Conservation (phyloP, 1,139 yeast genomes). For the Debaryomyces fabryi region DNA sequence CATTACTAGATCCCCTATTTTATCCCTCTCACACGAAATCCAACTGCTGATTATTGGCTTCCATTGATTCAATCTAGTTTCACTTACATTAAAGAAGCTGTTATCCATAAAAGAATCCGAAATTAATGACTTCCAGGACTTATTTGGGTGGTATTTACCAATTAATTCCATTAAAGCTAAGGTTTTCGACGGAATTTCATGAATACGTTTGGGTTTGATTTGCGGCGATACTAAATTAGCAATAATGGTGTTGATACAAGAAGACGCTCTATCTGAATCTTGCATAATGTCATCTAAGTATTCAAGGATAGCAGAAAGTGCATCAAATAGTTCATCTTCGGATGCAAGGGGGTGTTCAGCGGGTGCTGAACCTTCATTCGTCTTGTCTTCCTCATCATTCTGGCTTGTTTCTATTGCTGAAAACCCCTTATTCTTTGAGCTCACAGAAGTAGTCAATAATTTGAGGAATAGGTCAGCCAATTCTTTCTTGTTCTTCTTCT, state of each 20-base stretch:
- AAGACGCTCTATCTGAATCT: slow-evolving; percentile 55
- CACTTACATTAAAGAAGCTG: slow-evolving; percentile 42
- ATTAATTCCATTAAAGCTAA: slow-evolving; percentile 41
- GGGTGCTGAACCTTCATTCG: slow-evolving; percentile 9
- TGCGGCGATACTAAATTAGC: slow-evolving; percentile 48
- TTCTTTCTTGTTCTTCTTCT: slow-evolving; percentile 63
- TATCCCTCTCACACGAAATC: slow-evolving; percentile 62
- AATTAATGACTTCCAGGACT: slow-evolving; percentile 55
- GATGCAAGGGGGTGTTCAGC: slow-evolving; percentile 5
- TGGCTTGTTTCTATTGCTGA: slow-evolving; percentile 1
- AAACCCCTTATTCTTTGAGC: slow-evolving; percentile 17
- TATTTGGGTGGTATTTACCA: slow-evolving; percentile 41
- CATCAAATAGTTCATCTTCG: slow-evolving; percentile 41
- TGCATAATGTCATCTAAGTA: slow-evolving; percentile 44
- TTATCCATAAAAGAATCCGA: slow-evolving; percentile 56
- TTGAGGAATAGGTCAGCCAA: slow-evolving; percentile 64
- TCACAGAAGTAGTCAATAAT: slow-evolving; percentile 42
- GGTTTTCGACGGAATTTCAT: slow-evolving; percentile 34
- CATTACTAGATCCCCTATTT: slow-evolving; percentile 54
- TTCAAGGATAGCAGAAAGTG: slow-evolving; percentile 41
- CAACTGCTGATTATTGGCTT: slow-evolving; percentile 53
- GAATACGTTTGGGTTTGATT: slow-evolving; percentile 40
- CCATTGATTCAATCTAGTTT: slow-evolving; percentile 47
- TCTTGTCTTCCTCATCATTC: slow-evolving; percentile 14
- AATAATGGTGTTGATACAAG: slow-evolving; percentile 47